Evolutionary conservation across 2,329 filamentous ascomycete genomes (phyloP), one percentile per base, ranked within the genome.

Genomic region (Penicillium janthinellum): DNA sequence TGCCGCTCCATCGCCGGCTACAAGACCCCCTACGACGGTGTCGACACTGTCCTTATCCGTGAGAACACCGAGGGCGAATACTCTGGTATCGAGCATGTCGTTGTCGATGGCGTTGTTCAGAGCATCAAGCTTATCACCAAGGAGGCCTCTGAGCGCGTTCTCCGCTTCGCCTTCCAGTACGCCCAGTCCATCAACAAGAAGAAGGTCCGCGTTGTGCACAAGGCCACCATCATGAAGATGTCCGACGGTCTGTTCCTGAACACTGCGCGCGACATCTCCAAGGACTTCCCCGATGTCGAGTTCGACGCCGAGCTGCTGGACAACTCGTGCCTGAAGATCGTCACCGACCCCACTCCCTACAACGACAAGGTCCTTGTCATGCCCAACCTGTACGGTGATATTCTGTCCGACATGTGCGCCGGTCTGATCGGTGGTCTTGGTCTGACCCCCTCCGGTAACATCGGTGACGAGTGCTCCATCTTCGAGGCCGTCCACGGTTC

Each of bases 161-260:
- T 98, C 69, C 90, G 93, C 76, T 99, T 92, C 79, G 95, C 96
- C 73, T 99, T 99, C 88, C 94, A 99, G 83, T 92, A 99, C 78
- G 95, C 95, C 70, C 86, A 95, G 80, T 87, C 91, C 71, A 90
- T 97, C 75, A 92, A 93, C 81, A 91, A 91, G 84, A 93, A 88
- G 78, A 97, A 97, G 90, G 94, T 98, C 74, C 92, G 93, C 75
- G 94, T 92, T 61, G 93, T 98, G 66, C 95, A 99, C 90, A 99
- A 99, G 88, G 95, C 95, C 78, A 98, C 95, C 76, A 99, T 99
- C 84, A 99, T 99, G 95, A 99, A 99, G 88, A 96, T 97, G 91
- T 94, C 90, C 77, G 95, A 99, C 79, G 95, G 95, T 82, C 91
- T 99, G 64, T 99, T 99, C 88, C 86, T 99, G 70, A 90, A 86